phyloP scores from a whole-genome alignment of 2,329 filamentous ascomycete species.

The Volutella citrinella region DNA sequence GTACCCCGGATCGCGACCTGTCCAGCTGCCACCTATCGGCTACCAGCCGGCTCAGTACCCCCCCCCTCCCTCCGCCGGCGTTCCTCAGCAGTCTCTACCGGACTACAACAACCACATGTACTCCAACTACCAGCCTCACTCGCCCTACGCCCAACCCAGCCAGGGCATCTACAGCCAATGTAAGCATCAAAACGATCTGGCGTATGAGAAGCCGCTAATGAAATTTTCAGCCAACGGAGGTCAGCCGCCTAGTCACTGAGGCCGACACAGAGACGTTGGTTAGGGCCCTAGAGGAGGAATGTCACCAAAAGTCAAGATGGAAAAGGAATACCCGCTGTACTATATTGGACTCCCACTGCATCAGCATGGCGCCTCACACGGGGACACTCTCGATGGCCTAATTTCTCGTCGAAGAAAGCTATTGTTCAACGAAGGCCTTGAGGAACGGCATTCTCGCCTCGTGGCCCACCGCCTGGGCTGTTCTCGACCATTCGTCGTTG shows the following conservation, averaged over 20 bases:
- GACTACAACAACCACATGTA: slow-evolving; percentile 60
- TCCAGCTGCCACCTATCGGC: slow-evolving; percentile 72
- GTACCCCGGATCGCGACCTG: slow-evolving; percentile 54
- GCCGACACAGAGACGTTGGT: slow-evolving; percentile 11
- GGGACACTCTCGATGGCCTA: slow-evolving; percentile 3
- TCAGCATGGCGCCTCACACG: slow-evolving; percentile 6
- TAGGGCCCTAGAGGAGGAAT: slow-evolving; percentile 24
- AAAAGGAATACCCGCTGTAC: slow-evolving; percentile 26
- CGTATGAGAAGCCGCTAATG: slow-evolving; percentile 12
- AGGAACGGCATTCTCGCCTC: no score
- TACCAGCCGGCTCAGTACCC: slow-evolving; percentile 69
- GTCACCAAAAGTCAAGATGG: slow-evolving; percentile 25
- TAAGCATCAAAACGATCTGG: slow-evolving; percentile 30
- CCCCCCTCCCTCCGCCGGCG: slow-evolving; percentile 53
- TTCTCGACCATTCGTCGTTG: no score
- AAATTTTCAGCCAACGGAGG: slow-evolving; percentile 31
- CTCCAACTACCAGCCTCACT: slow-evolving; percentile 55
- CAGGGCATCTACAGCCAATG: slow-evolving; percentile 61
- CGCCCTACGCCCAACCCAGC: slow-evolving; percentile 55
- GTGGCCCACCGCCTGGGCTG: no score
- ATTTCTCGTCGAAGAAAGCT: slow-evolving; percentile 2
- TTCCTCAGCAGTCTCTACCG: slow-evolving; percentile 49
- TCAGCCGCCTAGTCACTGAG: slow-evolving; percentile 33
- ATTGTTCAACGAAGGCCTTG: no score
- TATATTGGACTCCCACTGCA: slow-evolving; percentile 20